phyloP scores from a whole-genome alignment of 257 asterid genomes.

The Jaltomata sinuosa region DNA sequence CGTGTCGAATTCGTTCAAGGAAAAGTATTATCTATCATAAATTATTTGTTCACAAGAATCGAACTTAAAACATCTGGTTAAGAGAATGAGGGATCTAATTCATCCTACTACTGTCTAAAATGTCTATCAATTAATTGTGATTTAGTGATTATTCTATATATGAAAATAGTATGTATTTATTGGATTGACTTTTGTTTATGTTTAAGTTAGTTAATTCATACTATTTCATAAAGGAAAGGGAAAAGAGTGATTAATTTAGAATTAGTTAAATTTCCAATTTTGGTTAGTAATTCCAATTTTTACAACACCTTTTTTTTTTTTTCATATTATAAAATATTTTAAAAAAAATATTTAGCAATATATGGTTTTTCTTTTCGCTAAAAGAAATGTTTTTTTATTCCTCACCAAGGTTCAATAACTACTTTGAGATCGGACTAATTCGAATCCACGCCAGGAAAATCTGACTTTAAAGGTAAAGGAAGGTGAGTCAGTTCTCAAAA shows the following conservation, averaged over 20 bases:
- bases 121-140: not conserved
- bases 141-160: not conserved
- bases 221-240: not conserved
- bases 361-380: not conserved
- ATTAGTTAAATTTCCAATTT: not conserved
- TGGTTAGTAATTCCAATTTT: not conserved
- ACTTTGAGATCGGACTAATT: not conserved
- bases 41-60: too few relatives aligned
- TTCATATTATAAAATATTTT: not conserved
- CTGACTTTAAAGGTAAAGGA: not conserved
- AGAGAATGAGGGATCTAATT: too few relatives aligned
- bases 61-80: too few relatives aligned
- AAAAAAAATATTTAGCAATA: not conserved
- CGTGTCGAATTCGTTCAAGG: not conserved
- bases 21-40: too few relatives aligned
- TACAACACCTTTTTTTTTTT: not conserved
- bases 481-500: not conserved
- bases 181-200: not conserved
- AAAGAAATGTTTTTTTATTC: too few relatives aligned
- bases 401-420: not conserved
- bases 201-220: not conserved
- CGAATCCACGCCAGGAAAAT: accelerated
- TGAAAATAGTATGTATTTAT: not conserved
- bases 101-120: too few relatives aligned
- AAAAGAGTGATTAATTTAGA: not conserved